Evolutionary conservation across 441 rosid species (phyloP).

Genomic region (Lepidium campestre): DNA sequence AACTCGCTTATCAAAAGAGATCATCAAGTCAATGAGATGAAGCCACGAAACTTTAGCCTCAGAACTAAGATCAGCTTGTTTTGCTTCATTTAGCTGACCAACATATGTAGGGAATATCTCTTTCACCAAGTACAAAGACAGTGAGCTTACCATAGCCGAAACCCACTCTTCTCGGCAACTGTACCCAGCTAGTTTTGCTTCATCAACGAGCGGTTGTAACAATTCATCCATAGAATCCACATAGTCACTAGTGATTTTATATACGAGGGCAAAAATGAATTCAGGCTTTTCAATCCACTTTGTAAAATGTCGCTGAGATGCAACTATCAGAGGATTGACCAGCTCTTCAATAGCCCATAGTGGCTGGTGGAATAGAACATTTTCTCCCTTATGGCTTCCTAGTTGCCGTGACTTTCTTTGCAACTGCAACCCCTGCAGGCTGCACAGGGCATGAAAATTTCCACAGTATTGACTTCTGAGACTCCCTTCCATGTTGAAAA

Average conservation of each 20-base stretch:
- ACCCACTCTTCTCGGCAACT: slow-evolving; percentile 96
- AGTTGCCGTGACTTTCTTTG: slow-evolving; percentile 82
- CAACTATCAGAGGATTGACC: slow-evolving; percentile 71
- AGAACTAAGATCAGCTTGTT: slow-evolving; percentile 29
- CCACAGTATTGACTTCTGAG: slow-evolving; percentile 71
- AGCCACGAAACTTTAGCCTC: slow-evolving; percentile 77
- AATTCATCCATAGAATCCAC: slow-evolving; percentile 87
- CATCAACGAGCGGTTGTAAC: slow-evolving; percentile 89
- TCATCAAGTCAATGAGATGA: slow-evolving; percentile 82
- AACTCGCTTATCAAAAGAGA: slow-evolving; percentile 69
- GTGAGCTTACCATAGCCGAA: slow-evolving; percentile 73
- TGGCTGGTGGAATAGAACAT: slow-evolving; percentile 62
- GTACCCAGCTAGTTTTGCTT: slow-evolving; percentile 79
- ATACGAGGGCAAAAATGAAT: slow-evolving; percentile 79
- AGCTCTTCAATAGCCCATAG: slow-evolving; percentile 98
- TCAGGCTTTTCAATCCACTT: slow-evolving; percentile 80
- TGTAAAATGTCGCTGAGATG: slow-evolving; percentile 65
- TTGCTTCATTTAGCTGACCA: slow-evolving; percentile 50
- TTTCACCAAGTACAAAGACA: slow-evolving; percentile 66
- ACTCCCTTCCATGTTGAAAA: slow-evolving; percentile 73
- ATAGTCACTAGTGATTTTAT: slow-evolving; percentile 80
- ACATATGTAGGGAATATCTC: slow-evolving; percentile 68
- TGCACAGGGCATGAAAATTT: slow-evolving; percentile 73
- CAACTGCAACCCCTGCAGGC: slow-evolving; percentile 75
- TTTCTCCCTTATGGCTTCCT: slow-evolving; percentile 55